Evolutionary conservation across 176 grass and related monocot genomes (phyloP).

Genomic region (Hordeum vulgare): DNA sequence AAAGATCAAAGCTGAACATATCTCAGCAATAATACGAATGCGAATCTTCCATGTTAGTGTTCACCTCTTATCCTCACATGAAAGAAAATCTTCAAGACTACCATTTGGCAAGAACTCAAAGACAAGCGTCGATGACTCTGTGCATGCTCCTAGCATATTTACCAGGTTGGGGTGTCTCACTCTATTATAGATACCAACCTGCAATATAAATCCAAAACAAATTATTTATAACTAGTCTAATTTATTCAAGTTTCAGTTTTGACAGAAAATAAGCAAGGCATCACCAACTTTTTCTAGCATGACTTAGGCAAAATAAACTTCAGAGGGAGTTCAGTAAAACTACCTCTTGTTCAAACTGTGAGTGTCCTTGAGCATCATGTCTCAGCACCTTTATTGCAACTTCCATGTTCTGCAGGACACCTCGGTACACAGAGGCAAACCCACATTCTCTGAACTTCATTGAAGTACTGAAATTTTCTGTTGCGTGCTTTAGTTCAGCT

Average conservation of each 20-base stretch:
- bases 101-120: constrained; percentile 42
- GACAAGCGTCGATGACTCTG: constrained; percentile 16
- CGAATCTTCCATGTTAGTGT: constrained; percentile 17
- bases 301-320: background rate
- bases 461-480: constrained; percentile 22
- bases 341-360: constrained; percentile 42
- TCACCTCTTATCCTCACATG: constrained; percentile 23
- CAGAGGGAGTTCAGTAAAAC: background rate
- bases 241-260: background rate
- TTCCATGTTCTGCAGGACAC: constrained; percentile 28
- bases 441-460: constrained; percentile 32
- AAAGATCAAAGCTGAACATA: constrained; percentile 30
- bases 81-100: constrained; percentile 39
- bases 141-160: constrained; percentile 28
- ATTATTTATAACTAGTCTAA: too few species aligned
- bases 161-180: constrained; percentile 38
- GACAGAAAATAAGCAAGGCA: background rate
- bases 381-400: constrained; percentile 42
- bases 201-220: constrained; percentile 10
- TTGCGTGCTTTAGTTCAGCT: constrained; percentile 27
- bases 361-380: constrained; percentile 26
- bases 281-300: background rate
- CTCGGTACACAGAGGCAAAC: constrained; percentile 36
- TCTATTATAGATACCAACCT: constrained; percentile 36
- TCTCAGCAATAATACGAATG: constrained; percentile 27